Percentiles rank a stretch among this genome's conserved stretches.
Conservation (phyloP, 1,139 yeast species). For the Hyphopichia khmerensis region DNA sequence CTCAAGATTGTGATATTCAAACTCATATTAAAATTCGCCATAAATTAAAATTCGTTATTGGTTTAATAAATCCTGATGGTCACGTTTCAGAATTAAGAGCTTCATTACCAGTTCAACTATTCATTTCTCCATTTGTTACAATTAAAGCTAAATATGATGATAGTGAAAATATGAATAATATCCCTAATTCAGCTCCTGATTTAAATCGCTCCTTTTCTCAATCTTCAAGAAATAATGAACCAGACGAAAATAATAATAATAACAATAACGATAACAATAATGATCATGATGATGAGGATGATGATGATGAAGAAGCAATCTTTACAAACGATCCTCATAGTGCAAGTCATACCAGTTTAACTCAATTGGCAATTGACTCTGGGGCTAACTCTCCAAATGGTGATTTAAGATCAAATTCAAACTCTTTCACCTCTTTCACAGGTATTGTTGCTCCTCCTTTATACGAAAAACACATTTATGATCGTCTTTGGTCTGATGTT, state of each 20-base stretch:
- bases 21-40: constrained; percentile 67
- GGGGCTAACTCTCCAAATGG: constrained; percentile 6
- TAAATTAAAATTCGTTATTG: constrained; percentile 64
- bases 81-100: constrained; percentile 78
- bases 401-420: constrained; percentile 21
- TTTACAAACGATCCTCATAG: constrained; percentile 28
- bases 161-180: constrained; percentile 1
- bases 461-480: constrained; percentile 83
- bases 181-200: constrained; percentile 3
- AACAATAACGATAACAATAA: neutral
- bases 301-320: constrained; percentile 28
- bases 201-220: neutral
- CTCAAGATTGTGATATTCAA: constrained; percentile 79
- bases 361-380: constrained; percentile 16
- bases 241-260: no score
- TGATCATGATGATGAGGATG: constrained; percentile 9
- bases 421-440: constrained; percentile 35
- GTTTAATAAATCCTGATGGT: constrained; percentile 68
- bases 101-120: constrained; percentile 64
- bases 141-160: constrained; percentile 49
- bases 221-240: neutral
- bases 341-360: constrained; percentile 30
- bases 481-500: constrained; percentile 75
- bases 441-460: constrained; percentile 83
- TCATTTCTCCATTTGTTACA: constrained; percentile 81